A percentile compares a stretch with the other conserved stretches of the same genome.
These are phyloP conservation scores for Arabidopsis arenosa DNA, from an alignment of 345 rosid genomes.

Conservation along the genomic window DNA sequence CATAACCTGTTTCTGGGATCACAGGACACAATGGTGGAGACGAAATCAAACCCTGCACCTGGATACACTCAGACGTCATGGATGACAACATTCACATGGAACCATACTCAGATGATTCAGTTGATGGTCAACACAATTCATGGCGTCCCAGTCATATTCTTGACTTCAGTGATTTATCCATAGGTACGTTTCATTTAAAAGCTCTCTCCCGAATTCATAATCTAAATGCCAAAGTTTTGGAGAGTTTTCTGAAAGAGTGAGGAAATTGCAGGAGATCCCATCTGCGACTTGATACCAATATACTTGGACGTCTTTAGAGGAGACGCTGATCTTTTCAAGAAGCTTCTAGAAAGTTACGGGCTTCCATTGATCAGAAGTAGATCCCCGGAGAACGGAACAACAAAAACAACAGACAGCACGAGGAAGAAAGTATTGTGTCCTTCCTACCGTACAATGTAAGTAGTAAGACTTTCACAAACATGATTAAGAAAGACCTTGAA, in stretches of 20 bases:
- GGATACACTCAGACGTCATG: constrained; percentile 94
- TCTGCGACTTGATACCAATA: constrained; percentile 79
- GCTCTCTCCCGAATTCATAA: not conserved
- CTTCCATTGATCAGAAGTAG: constrained; percentile 64
- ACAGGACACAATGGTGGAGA: constrained; percentile 55
- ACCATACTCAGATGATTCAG: constrained; percentile 49
- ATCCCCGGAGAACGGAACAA: constrained; percentile 31
- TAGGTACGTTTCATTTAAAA: constrained; percentile 52
- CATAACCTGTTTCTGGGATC: constrained; percentile 8
- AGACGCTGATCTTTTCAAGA: constrained; percentile 64
- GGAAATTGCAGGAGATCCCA: constrained; percentile 72
- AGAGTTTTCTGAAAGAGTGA: constrained; percentile 29
- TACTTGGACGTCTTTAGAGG: constrained; percentile 84
- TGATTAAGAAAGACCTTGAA: not conserved
- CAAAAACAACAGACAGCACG: constrained; percentile 34
- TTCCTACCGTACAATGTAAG: constrained; percentile 94
- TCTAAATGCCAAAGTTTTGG: not conserved
- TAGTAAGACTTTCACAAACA: constrained; percentile 8
- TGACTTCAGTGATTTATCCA: constrained; percentile 79
- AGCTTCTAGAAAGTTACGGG: constrained; percentile 68
- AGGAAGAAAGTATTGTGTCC: constrained; percentile 54
- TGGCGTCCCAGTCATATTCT: constrained; percentile 81
- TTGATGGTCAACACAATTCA: constrained; percentile 47
- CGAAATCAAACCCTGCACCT: constrained; percentile 64
- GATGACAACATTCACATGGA: constrained; percentile 92